Evolutionary conservation across 305 asterid genomes (phyloP).

Genomic region (Euphrasia arctica): DNA sequence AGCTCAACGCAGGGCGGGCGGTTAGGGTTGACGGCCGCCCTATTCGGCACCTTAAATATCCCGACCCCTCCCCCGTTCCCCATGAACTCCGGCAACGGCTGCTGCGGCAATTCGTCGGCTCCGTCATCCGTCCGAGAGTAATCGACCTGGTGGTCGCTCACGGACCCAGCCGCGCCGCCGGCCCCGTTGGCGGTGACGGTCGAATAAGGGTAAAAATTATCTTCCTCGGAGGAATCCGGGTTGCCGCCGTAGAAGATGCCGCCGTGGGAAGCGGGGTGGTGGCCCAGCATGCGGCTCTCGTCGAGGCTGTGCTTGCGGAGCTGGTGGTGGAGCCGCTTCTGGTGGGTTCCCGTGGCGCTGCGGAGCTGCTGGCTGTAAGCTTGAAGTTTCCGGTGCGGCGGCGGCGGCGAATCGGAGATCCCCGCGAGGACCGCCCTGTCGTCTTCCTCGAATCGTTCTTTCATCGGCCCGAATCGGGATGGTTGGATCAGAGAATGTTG

Average conservation of each 20-base stretch:
- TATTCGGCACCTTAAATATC: constrained; percentile 60
- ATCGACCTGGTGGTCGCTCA: constrained; percentile 39
- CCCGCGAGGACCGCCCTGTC: constrained; percentile 52
- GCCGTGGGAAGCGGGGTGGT: constrained; percentile 26
- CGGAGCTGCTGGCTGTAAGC: constrained; percentile 87
- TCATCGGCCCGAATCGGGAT: constrained; percentile 25
- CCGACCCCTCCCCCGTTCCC: constrained; percentile 75
- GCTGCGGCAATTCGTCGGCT: constrained; percentile 36
- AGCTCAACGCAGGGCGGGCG: constrained; percentile 79
- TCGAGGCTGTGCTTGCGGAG: constrained; percentile 92
- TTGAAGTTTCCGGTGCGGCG: constrained; percentile 53
- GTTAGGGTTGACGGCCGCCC: constrained; percentile 77
- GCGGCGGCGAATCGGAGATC: constrained; percentile 39
- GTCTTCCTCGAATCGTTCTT: constrained; percentile 49
- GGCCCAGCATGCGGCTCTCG: constrained; percentile 45
- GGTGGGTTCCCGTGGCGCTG: constrained; percentile 61
- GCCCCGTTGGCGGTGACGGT: constrained; percentile 25
- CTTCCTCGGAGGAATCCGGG: constrained; percentile 46
- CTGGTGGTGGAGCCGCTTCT: constrained; percentile 51
- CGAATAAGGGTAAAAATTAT: constrained; percentile 63
- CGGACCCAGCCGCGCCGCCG: constrained; percentile 21
- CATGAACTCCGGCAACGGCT: constrained; percentile 66
- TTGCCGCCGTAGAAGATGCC: constrained; percentile 26
- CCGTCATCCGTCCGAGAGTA: constrained; percentile 17
- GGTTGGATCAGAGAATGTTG: not conserved